These are phyloP conservation scores for Telopea speciosissima DNA, from an alignment of 177 flowering plant species.

Conservation along the genomic window DNA sequence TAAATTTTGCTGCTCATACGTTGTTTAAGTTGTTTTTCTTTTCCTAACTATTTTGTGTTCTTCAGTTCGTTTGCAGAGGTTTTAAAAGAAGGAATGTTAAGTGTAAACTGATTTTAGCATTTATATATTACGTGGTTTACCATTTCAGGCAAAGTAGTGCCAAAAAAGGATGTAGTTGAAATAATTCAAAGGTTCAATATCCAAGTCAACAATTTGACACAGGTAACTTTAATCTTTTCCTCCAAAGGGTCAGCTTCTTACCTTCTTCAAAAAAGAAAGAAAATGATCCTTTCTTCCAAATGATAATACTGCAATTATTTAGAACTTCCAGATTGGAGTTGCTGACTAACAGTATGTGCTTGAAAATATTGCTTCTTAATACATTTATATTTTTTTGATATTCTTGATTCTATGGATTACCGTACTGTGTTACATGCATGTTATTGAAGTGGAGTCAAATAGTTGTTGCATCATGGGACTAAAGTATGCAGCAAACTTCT, in stretches of 20 bases:
- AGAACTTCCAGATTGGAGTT: background rate
- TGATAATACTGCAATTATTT: background rate
- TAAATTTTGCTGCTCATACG: no score
- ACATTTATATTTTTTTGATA: background rate
- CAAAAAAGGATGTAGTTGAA: constrained; percentile 66
- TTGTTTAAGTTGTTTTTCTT: background rate
- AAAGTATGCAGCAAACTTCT: no score
- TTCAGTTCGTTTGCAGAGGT: no score
- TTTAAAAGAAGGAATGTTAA: no score
- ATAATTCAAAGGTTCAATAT: constrained; percentile 72
- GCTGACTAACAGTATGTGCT: background rate
- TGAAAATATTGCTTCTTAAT: background rate
- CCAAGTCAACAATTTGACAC: constrained; percentile 96
- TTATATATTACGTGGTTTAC: background rate
- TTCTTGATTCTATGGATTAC: background rate
- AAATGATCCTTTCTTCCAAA: no score
- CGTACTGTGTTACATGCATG: background rate
- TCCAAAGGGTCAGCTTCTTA: background rate
- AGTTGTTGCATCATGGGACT: background rate
- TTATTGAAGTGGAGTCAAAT: background rate
- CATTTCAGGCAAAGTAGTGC: constrained; percentile 55
- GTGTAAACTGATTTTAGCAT: background rate
- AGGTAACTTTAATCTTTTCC: constrained; percentile 41
- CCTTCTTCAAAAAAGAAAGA: no score
- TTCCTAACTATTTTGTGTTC: no score